phyloP scores from a whole-genome alignment of 768 basidiomycete species.

The Suillus subalutaceus region DNA sequence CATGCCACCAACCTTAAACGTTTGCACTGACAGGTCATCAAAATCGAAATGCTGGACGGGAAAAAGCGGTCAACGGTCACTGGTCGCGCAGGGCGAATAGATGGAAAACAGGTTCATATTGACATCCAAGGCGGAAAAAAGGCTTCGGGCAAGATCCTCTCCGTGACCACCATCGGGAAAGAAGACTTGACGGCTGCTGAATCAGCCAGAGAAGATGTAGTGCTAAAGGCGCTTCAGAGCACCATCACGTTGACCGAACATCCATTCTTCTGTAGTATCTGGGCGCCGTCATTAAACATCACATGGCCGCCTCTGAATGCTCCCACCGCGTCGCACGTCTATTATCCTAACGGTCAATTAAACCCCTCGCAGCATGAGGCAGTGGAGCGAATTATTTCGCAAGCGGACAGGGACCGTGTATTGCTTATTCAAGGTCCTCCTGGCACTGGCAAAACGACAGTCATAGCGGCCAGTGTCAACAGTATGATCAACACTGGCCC shows the following conservation, averaged over 20 bases:
- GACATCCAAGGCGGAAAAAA: constrained; percentile 24
- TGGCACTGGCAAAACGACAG: constrained; percentile 48
- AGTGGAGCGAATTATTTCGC: constrained; percentile 35
- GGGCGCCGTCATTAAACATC: constrained; percentile 24
- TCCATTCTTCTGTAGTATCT: constrained; percentile 32
- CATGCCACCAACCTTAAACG: not conserved
- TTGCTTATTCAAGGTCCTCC: constrained; percentile 40
- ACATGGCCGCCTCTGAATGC: constrained; percentile 20
- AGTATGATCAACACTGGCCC: constrained; percentile 22
- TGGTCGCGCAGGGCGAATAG: constrained; percentile 26
- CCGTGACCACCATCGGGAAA: constrained; percentile 54
- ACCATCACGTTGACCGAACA: constrained; percentile 19
- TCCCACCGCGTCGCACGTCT: not conserved
- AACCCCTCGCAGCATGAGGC: constrained; percentile 33
- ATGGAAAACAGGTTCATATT: constrained; percentile 43
- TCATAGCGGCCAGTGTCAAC: constrained; percentile 40
- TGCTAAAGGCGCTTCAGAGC: constrained; percentile 27
- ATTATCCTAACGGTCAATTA: constrained; percentile 11
- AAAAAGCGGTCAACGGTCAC: constrained; percentile 10
- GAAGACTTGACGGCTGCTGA: constrained; percentile 63
- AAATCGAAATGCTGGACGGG: not conserved
- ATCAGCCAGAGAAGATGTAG: constrained; percentile 21
- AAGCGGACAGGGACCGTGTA: constrained; percentile 22
- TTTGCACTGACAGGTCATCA: not conserved
- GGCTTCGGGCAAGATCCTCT: constrained; percentile 19